Evolutionary conservation across 345 rosid species (phyloP).

Genomic region (Linum trigynum): DNA sequence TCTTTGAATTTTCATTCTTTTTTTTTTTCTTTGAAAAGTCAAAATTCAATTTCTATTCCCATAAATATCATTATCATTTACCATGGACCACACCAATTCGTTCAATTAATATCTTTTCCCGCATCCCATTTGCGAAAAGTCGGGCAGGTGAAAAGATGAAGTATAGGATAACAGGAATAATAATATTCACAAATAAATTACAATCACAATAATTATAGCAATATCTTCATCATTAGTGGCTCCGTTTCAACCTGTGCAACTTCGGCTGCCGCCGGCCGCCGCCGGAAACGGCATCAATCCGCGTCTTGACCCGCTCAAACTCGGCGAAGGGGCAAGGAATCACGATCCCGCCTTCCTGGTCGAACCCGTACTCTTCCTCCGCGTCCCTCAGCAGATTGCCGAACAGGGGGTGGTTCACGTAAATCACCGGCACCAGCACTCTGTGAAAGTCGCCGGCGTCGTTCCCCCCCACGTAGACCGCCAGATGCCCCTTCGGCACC

Average conservation of each 20-base stretch:
- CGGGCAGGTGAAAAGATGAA: too few relatives aligned
- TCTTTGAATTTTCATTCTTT: too few relatives aligned
- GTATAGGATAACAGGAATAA: too few relatives aligned
- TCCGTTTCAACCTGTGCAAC: constrained; percentile 28
- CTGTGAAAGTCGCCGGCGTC: constrained; percentile 64
- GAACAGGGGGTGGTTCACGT: constrained; percentile 88
- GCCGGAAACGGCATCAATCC: constrained; percentile 45
- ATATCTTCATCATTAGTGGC: constrained; percentile 13
- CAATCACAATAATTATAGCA: constrained; percentile 1
- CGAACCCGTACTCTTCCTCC: constrained; percentile 72
- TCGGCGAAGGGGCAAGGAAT: constrained; percentile 77
- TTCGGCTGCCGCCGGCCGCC: constrained; percentile 13
- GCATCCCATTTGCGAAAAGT: too few relatives aligned
- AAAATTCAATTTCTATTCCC: too few relatives aligned
- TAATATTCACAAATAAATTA: neutral
- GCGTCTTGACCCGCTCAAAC: constrained; percentile 65
- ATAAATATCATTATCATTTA: too few relatives aligned
- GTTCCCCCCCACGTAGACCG: constrained; percentile 73
- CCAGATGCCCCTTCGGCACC: constrained; percentile 73
- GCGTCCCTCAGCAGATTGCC: constrained; percentile 64
- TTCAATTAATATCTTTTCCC: too few relatives aligned
- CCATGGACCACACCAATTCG: too few relatives aligned
- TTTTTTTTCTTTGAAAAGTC: too few relatives aligned
- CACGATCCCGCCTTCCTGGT: constrained; percentile 76
- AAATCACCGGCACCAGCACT: constrained; percentile 76